Evolutionary conservation across 2,329 filamentous ascomycete species (phyloP), one percentile per base, ranked within the genome.

Genomic region (Arthroderma sp.): DNA sequence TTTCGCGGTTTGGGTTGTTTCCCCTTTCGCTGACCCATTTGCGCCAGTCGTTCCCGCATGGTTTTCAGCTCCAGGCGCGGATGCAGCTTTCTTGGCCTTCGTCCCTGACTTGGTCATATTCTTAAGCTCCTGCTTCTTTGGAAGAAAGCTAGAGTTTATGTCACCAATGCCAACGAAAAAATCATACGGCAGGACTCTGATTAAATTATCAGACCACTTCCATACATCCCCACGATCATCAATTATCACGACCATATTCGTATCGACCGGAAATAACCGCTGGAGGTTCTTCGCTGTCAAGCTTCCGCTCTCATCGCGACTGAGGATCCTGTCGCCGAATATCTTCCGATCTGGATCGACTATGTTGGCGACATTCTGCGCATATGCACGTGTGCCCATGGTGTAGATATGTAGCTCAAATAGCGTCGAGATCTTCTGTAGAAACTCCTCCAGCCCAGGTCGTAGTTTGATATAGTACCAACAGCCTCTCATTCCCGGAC

Each of bases 401-500:
- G 91, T 98, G 69, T 98, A 98, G 51, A 98, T 89, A 62, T 98
- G 91, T 57, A 96, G 72, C 67, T 98, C 91, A 66, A 91, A 98
- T 56, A 91, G 70, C 56, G 80, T 74, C 1, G 86, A 78, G 40
- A 95, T 74, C 43, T 78, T 76, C 47, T 83, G 72, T 40, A 98
- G 71, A 58, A 98, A 98, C 36, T 82, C 76, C 50, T 78, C 72
- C 42, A 96, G 68, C 2, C 88, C 87, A 0, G 91, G 91, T 32
- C 91, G 85, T 68, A 94, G 79, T 69, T 98, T 98, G 70, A 98
- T 94, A 65, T 96, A 98, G 65, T 98, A 98, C 75, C 83, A 94
- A 60, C 83, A 89, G n/a, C 80, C 81, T 40, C 77, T 68, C 50
- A 82, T 82, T 27, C 80, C 76, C 2, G 82, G 82, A 1, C 81